Conservation (phyloP, 1,284 basidiomycete genomes). For the Ganoderma boninense region DNA sequence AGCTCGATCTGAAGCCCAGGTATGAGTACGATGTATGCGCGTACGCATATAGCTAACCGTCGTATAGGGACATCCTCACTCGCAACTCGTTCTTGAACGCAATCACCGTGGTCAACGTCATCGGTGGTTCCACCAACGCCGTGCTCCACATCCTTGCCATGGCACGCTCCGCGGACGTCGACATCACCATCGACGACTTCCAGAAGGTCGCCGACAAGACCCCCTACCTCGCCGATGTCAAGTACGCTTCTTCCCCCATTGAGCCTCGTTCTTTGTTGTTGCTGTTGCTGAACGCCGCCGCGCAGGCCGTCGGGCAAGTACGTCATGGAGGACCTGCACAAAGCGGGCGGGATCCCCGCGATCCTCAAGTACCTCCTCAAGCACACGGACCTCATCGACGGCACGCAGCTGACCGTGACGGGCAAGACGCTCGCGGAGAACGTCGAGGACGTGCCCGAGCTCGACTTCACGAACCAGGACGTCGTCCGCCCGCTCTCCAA, state of each 20-base stretch:
- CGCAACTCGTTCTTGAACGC: slow-evolving; percentile 93
- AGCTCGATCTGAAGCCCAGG: slow-evolving; percentile 89
- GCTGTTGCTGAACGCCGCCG: slow-evolving; percentile 7
- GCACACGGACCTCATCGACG: slow-evolving; percentile 89
- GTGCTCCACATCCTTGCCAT: slow-evolving; percentile 95
- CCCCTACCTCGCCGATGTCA: slow-evolving; percentile 95
- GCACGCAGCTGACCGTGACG: slow-evolving; percentile 91
- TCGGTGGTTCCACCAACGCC: slow-evolving; percentile 94
- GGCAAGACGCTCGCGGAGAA: slow-evolving; percentile 96
- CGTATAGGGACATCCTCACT: slow-evolving; percentile 85
- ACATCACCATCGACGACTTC: slow-evolving; percentile 94
- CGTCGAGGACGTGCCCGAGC: slow-evolving; percentile 80
- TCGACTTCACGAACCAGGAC: slow-evolving; percentile 84
- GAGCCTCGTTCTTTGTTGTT: no score
- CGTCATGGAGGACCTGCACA: slow-evolving; percentile 97
- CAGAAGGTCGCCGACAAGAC: slow-evolving; percentile 87
- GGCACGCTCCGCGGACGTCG: slow-evolving; percentile 89
- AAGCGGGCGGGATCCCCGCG: slow-evolving; percentile 88
- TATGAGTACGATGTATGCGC: slow-evolving; percentile 32
- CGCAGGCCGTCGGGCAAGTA: slow-evolving; percentile 90
- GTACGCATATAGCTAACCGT: background rate
- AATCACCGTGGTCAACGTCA: slow-evolving; percentile 83
- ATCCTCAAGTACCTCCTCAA: slow-evolving; percentile 89
- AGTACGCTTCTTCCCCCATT: slow-evolving; percentile 58
- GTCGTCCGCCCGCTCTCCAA: slow-evolving; percentile 82